Percentiles rank a stretch among this genome's conserved stretches.
These are phyloP conservation scores for Trifolium repens DNA, from an alignment of 306 rosid genomes.

Conservation along the genomic window DNA sequence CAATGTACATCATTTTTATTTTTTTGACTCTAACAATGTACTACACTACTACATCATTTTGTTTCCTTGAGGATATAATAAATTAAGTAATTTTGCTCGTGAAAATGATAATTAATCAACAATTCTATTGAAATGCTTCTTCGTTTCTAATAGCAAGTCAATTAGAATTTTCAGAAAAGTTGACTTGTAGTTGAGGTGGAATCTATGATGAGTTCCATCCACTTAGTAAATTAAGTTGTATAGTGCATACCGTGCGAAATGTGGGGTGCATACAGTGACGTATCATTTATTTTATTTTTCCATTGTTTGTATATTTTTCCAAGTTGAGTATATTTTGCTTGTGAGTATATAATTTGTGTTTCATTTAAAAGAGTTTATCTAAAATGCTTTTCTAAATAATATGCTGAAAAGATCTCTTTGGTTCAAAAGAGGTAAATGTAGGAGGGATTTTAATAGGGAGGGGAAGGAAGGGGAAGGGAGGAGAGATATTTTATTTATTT, in stretches of 20 bases:
- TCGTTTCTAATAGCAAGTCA: not conserved
- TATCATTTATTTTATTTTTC: no score
- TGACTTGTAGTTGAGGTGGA: constrained; percentile 7
- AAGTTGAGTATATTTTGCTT: no score
- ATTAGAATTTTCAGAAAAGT: not conserved
- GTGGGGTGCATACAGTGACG: not conserved
- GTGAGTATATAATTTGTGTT: no score
- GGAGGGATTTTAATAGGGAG: no score
- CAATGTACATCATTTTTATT: not conserved
- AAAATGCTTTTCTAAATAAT: no score
- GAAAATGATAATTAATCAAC: not conserved
- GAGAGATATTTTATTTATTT: no score
- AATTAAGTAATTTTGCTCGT: not conserved
- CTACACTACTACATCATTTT: not conserved
- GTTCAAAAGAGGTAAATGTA: no score
- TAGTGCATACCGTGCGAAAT: not conserved
- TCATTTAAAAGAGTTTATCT: no score
- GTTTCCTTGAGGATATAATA: not conserved
- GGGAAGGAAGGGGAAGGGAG: no score
- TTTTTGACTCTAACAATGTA: no score
- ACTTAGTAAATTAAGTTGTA: not conserved
- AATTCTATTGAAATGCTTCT: not conserved
- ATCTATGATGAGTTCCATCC: not conserved
- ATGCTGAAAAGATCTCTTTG: no score
- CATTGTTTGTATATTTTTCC: no score